phyloP scores from a whole-genome alignment of 108 stramenopile genomes.

The Parietichytrium sp. region DNA sequence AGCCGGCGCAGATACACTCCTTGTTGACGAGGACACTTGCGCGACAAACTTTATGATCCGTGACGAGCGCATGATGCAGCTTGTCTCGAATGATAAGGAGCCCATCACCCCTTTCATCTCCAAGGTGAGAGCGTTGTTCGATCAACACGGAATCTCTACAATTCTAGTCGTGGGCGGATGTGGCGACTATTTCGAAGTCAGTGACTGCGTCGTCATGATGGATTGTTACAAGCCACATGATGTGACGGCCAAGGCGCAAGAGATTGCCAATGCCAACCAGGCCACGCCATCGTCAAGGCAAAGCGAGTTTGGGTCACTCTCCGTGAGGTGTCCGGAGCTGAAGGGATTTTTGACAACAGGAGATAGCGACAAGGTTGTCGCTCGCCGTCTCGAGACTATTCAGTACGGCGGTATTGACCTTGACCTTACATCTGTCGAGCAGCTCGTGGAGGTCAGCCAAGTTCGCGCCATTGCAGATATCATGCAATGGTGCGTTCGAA shows the following conservation, averaged over 20 bases:
- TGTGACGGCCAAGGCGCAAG: constrained; percentile 76
- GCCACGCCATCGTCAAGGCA: too few relatives aligned
- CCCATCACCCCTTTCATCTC: constrained; percentile 89
- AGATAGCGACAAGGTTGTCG: constrained; percentile 42
- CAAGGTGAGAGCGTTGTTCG: constrained; percentile 73
- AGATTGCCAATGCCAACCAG: constrained; percentile 66
- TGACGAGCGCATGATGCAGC: constrained; percentile 86
- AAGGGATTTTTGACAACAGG: background rate
- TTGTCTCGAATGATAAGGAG: constrained; percentile 85
- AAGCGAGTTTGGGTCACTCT: background rate
- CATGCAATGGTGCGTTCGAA: background rate
- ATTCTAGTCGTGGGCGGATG: constrained; percentile 86
- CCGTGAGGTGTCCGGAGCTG: background rate
- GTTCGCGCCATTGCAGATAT: constrained; percentile 54
- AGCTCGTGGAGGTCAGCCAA: constrained; percentile 58
- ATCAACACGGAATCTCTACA: constrained; percentile 73
- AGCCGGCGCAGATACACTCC: constrained; percentile 76
- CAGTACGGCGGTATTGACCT: constrained; percentile 54
- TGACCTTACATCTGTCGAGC: constrained; percentile 56
- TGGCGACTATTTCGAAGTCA: constrained; percentile 92
- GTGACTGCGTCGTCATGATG: constrained; percentile 84
- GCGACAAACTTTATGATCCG: constrained; percentile 87
- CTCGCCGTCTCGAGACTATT: constrained; percentile 44
- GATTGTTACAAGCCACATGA: constrained; percentile 78
- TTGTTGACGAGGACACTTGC: constrained; percentile 95